phyloP scores from a whole-genome alignment of 345 rosid genomes.

The Salix viminalis region DNA sequence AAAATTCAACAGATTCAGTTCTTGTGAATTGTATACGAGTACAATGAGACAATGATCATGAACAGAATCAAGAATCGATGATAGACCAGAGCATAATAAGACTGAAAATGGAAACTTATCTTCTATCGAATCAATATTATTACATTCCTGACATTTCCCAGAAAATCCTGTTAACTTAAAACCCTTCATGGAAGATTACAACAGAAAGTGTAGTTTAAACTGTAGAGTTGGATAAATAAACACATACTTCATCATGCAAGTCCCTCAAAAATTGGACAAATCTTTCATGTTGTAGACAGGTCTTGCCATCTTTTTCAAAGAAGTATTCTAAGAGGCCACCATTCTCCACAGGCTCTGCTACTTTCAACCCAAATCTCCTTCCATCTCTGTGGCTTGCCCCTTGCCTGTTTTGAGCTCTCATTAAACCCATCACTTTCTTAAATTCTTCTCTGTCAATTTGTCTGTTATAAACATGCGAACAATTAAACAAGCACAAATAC shows the following conservation, averaged over 20 bases:
- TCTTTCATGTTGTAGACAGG: constrained; percentile 16
- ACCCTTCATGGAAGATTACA: not conserved
- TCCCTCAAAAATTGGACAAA: constrained; percentile 26
- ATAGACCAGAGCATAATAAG: no score
- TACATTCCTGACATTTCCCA: no score
- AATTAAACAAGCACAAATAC: not conserved
- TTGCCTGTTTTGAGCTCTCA: constrained; percentile 30
- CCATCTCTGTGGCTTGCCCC: constrained; percentile 22
- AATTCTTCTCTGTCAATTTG: constrained; percentile 26
- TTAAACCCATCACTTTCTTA: constrained; percentile 24
- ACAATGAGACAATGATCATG: no score
- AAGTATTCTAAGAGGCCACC: constrained; percentile 25
- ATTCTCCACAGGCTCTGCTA: constrained; percentile 20
- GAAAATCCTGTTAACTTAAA: not conserved
- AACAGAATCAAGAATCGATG: no score
- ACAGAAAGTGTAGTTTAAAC: not conserved
- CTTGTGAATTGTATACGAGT: no score
- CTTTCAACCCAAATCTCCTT: constrained; percentile 10
- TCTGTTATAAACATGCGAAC: not conserved
- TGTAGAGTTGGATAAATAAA: not conserved
- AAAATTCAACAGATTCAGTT: not conserved
- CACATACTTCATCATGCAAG: constrained; percentile 22
- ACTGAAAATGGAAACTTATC: no score
- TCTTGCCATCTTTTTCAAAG: constrained; percentile 27
- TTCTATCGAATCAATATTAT: no score